These are phyloP conservation scores for Cystobasidium tubakii DNA, from an alignment of 768 basidiomycete species.

Conservation along the genomic window DNA sequence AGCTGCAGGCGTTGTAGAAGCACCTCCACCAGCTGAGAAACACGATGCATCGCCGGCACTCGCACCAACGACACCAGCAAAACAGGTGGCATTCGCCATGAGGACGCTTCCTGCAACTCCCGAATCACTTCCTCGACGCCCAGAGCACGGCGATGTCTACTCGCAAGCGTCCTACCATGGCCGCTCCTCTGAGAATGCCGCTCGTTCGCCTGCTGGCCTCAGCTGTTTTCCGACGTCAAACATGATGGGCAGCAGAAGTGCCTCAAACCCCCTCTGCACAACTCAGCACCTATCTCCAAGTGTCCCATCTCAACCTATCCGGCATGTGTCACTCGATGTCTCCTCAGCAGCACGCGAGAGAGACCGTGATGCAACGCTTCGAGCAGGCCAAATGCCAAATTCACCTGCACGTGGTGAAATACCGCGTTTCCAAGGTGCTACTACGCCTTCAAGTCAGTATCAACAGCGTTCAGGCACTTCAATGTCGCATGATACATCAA, in stretches of 20 bases:
- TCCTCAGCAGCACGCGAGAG: neutral
- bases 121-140: neutral
- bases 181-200: neutral
- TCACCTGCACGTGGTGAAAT: neutral
- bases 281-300: neutral
- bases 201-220: neutral
- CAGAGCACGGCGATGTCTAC: neutral
- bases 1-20: neutral
- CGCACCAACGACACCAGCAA: neutral
- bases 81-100: neutral
- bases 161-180: neutral
- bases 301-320: neutral
- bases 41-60: neutral
- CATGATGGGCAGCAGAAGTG: neutral
- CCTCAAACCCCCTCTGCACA: neutral
- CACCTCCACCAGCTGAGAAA: neutral
- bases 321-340: neutral
- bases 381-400: neutral
- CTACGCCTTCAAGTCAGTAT: neutral
- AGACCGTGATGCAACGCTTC: neutral
- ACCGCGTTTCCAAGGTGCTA: neutral
- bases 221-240: neutral
- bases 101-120: neutral
- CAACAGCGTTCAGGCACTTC: conserved; percentile 28
- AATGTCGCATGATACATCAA: conserved; percentile 30